Evolutionary conservation across 768 basidiomycete species (phyloP), one percentile per base, ranked within the genome.

Genomic region (Kwoniella bestiolae): DNA sequence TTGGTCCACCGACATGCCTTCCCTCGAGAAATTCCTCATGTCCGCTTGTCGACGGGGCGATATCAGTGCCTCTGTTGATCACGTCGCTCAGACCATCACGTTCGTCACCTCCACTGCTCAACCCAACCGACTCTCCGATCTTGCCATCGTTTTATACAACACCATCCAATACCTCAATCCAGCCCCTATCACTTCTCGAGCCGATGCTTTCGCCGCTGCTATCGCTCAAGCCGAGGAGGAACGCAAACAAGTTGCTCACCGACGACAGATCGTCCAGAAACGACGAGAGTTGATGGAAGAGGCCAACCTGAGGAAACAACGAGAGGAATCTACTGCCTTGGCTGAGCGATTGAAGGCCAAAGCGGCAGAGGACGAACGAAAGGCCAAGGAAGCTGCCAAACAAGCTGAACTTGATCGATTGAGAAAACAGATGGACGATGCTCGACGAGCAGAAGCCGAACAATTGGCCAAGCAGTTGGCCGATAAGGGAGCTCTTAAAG

Each of bases 1-100:
- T 45, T 78, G 74, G 74, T 66, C 61, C 29, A 79, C 57, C 44
- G 90, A 87, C 80, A 87, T 90, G 65, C 86, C 87, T n/a, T 88
- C 89, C 29, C 74, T 84, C 65, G 93, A 98, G 82, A 90, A 90
- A 3, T 97, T 95, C 81, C 83, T 98, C 68, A 95, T 96, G 91
- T 89, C 90, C 35, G 92, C 92, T 64, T 91, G 92, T 47, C 87
- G 89, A 51, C 87, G 90, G 7, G 91, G 92, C 41, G 93, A 96
- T 80, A 86, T 97, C 53, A 85, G 83, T 72, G 89, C 96, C 68
- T 88, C 88, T 16, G 87, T 97, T 49, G 92, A 98, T 81, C 95
- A 99, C 79, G 88, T 90, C 31, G 86, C 86, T 3, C 91, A 92
- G 18, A 88, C 87, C 65, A 88, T 98, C 81, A 85, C 87, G 5